Conservation (phyloP, 768 basidiomycete species). For the Tulasnella sp. region DNA sequence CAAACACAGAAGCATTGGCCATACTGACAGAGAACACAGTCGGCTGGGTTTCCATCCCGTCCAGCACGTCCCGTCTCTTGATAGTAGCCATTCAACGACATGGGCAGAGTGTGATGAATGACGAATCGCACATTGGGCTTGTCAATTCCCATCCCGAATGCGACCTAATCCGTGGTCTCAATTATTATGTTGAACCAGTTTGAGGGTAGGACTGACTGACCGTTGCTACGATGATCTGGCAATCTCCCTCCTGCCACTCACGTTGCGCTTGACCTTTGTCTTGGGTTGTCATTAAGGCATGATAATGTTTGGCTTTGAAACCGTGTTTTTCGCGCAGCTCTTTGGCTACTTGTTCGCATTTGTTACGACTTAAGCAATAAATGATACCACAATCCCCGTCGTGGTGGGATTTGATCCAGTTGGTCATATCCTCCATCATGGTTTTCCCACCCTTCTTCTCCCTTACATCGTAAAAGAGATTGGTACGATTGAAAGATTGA, state of each 20-base stretch:
- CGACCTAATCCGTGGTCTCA: slow-evolving; percentile 41
- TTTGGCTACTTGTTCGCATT: slow-evolving; percentile 70
- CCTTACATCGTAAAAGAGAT: slow-evolving; percentile 62
- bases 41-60: slow-evolving; percentile 69
- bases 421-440: slow-evolving; percentile 45
- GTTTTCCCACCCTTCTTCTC: slow-evolving; percentile 34
- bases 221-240: slow-evolving; percentile 85
- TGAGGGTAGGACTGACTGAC: slow-evolving; percentile 33
- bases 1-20: neutral
- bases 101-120: slow-evolving; percentile 74
- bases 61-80: slow-evolving; percentile 98
- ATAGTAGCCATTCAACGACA: slow-evolving; percentile 80
- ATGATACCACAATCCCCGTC: slow-evolving; percentile 61
- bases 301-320: slow-evolving; percentile 65
- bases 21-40: slow-evolving; percentile 76
- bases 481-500: slow-evolving; percentile 90
- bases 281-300: slow-evolving; percentile 55
- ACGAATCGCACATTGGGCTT: slow-evolving; percentile 75
- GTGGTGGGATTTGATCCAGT: slow-evolving; percentile 51
- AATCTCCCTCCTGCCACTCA: slow-evolving; percentile 60
- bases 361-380: slow-evolving; percentile 58
- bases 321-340: slow-evolving; percentile 44
- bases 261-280: slow-evolving; percentile 52
- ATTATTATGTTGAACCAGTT: neutral
- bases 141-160: slow-evolving; percentile 97